phyloP scores from a whole-genome alignment of 345 rosid species.

The Salix arbutifolia region DNA sequence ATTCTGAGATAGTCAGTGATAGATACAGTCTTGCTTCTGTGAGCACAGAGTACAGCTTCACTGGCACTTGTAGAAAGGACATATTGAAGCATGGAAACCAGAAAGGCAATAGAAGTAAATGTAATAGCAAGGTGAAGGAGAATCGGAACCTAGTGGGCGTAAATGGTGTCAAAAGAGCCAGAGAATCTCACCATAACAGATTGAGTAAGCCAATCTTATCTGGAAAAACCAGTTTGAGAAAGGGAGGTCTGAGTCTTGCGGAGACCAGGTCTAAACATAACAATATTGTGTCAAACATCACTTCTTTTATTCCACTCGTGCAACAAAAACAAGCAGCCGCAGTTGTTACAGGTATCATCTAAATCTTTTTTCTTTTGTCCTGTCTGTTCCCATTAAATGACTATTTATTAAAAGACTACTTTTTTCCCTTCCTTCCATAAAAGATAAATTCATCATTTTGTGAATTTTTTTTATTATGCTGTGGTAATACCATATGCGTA shows the following conservation, averaged over 20 bases:
- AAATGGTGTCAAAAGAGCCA: constrained; percentile 32
- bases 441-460: background rate
- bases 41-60: constrained; percentile 45
- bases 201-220: constrained; percentile 57
- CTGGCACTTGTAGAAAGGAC: constrained; percentile 39
- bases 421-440: background rate
- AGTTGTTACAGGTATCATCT: constrained; percentile 49
- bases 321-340: constrained; percentile 70
- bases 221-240: constrained; percentile 41
- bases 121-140: constrained; percentile 39
- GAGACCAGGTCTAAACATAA: constrained; percentile 50
- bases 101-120: constrained; percentile 44
- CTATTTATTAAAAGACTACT: background rate
- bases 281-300: constrained; percentile 69
- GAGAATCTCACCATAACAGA: constrained; percentile 44
- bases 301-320: constrained; percentile 80
- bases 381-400: background rate
- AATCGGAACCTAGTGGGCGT: constrained; percentile 32
- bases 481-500: no score
- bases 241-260: constrained; percentile 36
- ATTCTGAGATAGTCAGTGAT: constrained; percentile 36
- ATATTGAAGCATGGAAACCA: constrained; percentile 38
- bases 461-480: background rate
- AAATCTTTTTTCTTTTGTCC: background rate
- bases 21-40: constrained; percentile 71